Evolutionary conservation across 768 basidiomycete species (phyloP).

Genomic region (Termitomyces sp.): DNA sequence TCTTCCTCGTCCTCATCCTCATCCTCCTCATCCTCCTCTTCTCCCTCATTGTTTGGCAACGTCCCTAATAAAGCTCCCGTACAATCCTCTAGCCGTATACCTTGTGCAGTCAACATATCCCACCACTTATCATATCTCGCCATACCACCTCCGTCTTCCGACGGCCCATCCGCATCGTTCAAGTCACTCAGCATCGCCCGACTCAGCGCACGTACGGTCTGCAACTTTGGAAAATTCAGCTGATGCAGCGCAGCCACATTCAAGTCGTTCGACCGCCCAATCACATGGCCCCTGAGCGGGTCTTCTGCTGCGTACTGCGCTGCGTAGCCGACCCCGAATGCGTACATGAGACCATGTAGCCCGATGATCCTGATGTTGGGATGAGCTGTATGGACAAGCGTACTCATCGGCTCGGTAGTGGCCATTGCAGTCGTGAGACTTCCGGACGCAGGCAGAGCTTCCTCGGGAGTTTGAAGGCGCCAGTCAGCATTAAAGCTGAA

Average conservation of each 20-base stretch:
- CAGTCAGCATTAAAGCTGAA: constrained; percentile 78
- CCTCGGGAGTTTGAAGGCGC: constrained; percentile 27
- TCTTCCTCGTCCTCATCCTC: constrained; percentile 26
- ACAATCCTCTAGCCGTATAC: constrained; percentile 69
- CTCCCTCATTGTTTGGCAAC: constrained; percentile 32
- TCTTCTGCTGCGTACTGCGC: constrained; percentile 36
- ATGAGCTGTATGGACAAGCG: constrained; percentile 50
- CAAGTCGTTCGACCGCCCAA: constrained; percentile 57
- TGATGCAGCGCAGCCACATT: constrained; percentile 54
- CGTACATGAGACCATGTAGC: constrained; percentile 61
- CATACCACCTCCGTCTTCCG: constrained; percentile 33
- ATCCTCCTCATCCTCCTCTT: constrained; percentile 19
- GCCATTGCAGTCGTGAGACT: constrained; percentile 10
- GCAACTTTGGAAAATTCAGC: constrained; percentile 55
- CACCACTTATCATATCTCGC: constrained; percentile 72
- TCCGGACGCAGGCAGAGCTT: constrained; percentile 10
- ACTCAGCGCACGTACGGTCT: constrained; percentile 55
- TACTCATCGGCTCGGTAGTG: constrained; percentile 27
- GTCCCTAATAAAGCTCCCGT: constrained; percentile 61
- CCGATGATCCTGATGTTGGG: constrained; percentile 56
- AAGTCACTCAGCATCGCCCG: constrained; percentile 50
- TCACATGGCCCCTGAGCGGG: constrained; percentile 38
- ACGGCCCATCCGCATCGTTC: constrained; percentile 49
- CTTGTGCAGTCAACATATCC: constrained; percentile 41
- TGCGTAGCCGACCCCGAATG: constrained; percentile 61